phyloP scores from a whole-genome alignment of 495 filamentous ascomycete species.

The Aspergillus diversus region DNA sequence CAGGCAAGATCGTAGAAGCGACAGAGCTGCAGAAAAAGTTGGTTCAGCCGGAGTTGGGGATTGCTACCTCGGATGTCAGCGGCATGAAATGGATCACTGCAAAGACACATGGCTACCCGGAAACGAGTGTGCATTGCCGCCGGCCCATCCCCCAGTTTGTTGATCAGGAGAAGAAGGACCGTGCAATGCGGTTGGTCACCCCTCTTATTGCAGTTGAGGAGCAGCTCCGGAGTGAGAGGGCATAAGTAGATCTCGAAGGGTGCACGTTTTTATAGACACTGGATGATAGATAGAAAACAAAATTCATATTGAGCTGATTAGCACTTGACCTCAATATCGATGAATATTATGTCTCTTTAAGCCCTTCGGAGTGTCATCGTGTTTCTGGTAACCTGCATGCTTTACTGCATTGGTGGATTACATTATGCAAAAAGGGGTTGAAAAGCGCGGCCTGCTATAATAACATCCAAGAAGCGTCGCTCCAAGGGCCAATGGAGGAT shows the following conservation, averaged over 20 bases:
- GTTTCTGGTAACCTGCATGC: too few species aligned
- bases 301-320: not conserved
- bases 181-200: not conserved
- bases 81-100: conserved; percentile 7
- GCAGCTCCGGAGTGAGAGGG: not conserved
- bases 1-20: not conserved
- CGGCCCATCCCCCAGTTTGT: conserved; percentile 2
- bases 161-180: not conserved
- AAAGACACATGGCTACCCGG: conserved; percentile 2
- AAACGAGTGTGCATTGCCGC: conserved; percentile 1
- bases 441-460: not conserved
- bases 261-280: not conserved
- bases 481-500: not conserved
- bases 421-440: not conserved
- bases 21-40: conserved; percentile 2
- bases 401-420: not conserved
- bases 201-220: not conserved
- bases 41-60: conserved; percentile 1
- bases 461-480: not conserved
- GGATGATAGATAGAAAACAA: not conserved
- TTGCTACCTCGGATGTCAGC: conserved; percentile 6
- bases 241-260: not conserved
- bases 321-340: too few species aligned
- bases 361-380: too few species aligned
- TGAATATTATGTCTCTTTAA: too few species aligned